Base-by-base conservation (phyloP, 441 rosid species). In the Daphne laureola region DNA sequence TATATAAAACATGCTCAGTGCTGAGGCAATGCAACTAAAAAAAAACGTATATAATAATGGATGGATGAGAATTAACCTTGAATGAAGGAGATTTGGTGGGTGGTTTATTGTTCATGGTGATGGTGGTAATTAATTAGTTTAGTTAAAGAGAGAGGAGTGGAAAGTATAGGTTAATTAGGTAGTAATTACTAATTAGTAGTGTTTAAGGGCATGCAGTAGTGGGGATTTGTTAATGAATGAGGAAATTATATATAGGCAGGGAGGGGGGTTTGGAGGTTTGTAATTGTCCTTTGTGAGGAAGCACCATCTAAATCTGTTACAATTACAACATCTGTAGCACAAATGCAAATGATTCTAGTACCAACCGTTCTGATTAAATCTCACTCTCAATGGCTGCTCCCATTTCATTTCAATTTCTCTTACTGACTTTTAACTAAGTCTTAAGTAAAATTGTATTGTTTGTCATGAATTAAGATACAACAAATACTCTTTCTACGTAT, bases 281-380 rank as follows among this genome's bases (percentile, higher is more conserved):
- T 89, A 67, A 66, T 61, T 75, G 41, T 83, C 89, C 38, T 21
- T 59, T 38, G 25, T 21, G 25, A 21, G 25, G 16, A 12, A 40
- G 65, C 62, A 67, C 64, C 52, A 56, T 77, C 85, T 72, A 92
- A 92, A 21, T 21, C 25, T 21, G 25, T 21, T 21, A 21, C 25
- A 21, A 21, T 78, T 89, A 75, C 77, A 55, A 77, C 81, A 77
- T 84, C 90, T 73, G 67, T 57, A 78, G 69, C 85, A 66, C 53
- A 18, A 21, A 21, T 62, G 56, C 58, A 26, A 58, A 70, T 67
- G 70, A 54, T 79, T 73, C 69, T 57, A 21, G 60, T 80, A 86
- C 93, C 97, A 90, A 90, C 80, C 95, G 78, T 77, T 79, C 93
- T 73, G 95, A 76, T 80, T 80, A 77, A 66, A 82, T 63, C 81